Conservation (phyloP, 345 rosid species). For the Brassica nigra region DNA sequence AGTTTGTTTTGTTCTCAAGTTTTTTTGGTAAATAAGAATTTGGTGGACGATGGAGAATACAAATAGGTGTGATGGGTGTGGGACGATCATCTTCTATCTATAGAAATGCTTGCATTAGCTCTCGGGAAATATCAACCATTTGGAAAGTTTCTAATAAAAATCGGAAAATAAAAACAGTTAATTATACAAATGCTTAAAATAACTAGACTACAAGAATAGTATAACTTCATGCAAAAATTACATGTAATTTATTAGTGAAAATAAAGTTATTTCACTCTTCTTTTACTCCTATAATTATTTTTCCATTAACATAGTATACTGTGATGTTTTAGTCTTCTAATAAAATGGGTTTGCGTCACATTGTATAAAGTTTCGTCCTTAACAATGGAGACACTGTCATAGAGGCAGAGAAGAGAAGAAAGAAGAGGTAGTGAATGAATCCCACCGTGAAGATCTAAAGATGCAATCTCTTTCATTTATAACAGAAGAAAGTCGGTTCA, state of each 20-base stretch:
- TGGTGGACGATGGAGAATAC: conserved; percentile 37
- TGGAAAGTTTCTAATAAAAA: background rate
- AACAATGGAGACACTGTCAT: background rate
- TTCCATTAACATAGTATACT: background rate
- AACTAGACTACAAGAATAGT: background rate
- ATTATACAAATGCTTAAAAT: background rate
- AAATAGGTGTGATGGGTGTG: conserved; percentile 27
- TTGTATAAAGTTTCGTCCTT: background rate
- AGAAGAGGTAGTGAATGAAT: background rate
- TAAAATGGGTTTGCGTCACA: background rate
- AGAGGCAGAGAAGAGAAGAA: background rate
- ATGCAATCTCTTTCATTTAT: background rate
- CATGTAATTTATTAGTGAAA: background rate
- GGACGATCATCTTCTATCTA: conserved; percentile 31
- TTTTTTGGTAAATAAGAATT: conserved; percentile 21
- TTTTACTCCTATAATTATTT: background rate
- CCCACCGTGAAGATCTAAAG: background rate
- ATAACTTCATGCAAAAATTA: background rate
- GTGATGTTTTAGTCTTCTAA: background rate
- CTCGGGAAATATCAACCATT: conserved; percentile 16
- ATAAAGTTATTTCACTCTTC: background rate
- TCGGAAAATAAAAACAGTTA: background rate
- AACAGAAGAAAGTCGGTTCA: background rate
- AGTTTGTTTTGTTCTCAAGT: background rate
- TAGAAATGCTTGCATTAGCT: conserved; percentile 25